phyloP scores from a whole-genome alignment of 306 rosid genomes.

The Datisca glomerata region DNA sequence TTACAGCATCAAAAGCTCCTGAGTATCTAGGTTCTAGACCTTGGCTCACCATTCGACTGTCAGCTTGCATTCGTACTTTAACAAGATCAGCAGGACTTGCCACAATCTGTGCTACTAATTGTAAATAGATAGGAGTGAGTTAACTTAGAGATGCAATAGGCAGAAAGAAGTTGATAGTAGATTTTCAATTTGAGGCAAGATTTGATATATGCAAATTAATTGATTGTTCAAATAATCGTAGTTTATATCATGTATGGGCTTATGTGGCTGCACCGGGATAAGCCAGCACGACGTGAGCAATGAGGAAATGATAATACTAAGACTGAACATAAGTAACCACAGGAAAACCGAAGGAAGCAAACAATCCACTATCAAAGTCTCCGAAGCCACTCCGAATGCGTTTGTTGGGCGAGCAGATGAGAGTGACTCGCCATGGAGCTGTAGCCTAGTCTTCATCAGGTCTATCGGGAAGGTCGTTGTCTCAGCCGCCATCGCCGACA shows the following conservation, averaged over 20 bases:
- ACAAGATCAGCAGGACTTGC: constrained; percentile 97
- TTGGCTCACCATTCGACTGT: constrained; percentile 46
- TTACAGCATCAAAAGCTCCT: constrained; percentile 61
- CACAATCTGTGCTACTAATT: constrained; percentile 46
- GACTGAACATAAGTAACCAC: too few relatives aligned
- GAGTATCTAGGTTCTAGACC: constrained; percentile 62
- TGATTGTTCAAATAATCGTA: background rate
- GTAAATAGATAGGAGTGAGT: constrained; percentile 14
- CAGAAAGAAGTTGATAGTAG: background rate
- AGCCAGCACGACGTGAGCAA: background rate
- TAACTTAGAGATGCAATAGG: constrained; percentile 1
- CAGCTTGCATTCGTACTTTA: constrained; percentile 95
- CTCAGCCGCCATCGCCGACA: constrained; percentile 85
- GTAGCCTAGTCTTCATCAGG: constrained; percentile 76
- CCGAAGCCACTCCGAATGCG: constrained; percentile 44
- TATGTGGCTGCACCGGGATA: too few relatives aligned
- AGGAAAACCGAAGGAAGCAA: constrained; percentile 9
- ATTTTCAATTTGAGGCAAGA: background rate
- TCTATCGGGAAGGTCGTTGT: constrained; percentile 77
- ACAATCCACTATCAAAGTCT: constrained; percentile 33
- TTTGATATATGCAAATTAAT: background rate
- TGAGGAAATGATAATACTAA: background rate
- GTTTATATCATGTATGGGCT: too few relatives aligned
- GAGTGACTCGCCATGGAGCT: constrained; percentile 63
- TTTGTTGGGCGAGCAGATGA: constrained; percentile 32